phyloP scores from a whole-genome alignment of 2,329 filamentous ascomycete species.

The Atkinsonella texensis region DNA sequence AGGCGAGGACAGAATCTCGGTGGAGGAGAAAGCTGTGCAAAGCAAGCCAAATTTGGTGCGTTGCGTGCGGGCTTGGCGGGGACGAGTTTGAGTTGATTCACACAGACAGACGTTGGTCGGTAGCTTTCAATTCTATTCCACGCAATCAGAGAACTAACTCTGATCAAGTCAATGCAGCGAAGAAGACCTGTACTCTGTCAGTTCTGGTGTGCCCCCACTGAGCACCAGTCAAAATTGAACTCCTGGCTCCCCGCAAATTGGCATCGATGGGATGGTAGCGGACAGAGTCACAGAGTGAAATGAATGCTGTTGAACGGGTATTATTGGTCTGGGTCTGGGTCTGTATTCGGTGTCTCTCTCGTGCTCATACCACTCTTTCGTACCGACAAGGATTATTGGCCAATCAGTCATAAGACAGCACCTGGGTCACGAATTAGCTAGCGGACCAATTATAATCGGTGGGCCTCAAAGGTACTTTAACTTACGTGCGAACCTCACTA shows the following conservation, averaged over 20 bases:
- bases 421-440: too few species aligned
- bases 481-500: too few species aligned
- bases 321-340: neutral
- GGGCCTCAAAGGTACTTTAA: too few species aligned
- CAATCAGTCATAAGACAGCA: too few species aligned
- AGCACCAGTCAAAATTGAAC: neutral
- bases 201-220: neutral
- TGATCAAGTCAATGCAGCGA: slow-evolving; percentile 32
- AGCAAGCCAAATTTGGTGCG: neutral
- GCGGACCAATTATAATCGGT: too few species aligned
- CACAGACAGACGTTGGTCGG: neutral
- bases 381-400: too few species aligned
- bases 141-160: too few species aligned
- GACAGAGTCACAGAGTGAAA: neutral
- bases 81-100: neutral
- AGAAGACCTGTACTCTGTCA: neutral
- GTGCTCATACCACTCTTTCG: too few species aligned
- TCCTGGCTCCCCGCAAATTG: neutral
- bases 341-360: too few species aligned
- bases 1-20: neutral
- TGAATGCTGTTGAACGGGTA: neutral
- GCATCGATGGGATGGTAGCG: neutral
- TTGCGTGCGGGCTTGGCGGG: neutral
- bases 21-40: neutral
- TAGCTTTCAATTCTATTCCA: neutral